phyloP scores from a whole-genome alignment of 768 basidiomycete genomes.

The Suillus discolor region DNA sequence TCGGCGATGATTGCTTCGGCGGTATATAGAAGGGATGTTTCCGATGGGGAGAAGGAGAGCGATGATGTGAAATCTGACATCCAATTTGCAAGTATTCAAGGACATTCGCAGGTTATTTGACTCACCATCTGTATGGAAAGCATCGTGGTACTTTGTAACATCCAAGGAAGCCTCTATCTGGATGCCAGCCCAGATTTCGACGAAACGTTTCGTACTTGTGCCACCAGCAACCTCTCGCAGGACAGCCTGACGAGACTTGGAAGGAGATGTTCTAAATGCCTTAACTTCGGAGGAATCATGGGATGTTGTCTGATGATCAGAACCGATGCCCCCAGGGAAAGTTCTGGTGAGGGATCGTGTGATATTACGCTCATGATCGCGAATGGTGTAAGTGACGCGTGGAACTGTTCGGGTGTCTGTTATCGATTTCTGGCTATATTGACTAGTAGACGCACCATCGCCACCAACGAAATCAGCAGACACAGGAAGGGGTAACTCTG shows the following conservation, averaged over 20 bases:
- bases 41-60: conserved; percentile 29
- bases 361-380: too few species aligned
- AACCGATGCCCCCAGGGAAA: conserved; percentile 19
- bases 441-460: not conserved
- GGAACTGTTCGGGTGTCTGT: conserved; percentile 35
- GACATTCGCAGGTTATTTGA: not conserved
- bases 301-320: not conserved
- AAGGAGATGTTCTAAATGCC: conserved; percentile 44
- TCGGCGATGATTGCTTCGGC: conserved; percentile 7
- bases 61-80: conserved; percentile 35
- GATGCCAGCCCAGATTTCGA: conserved; percentile 60
- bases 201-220: conserved; percentile 44
- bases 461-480: conserved; percentile 35
- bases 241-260: conserved; percentile 43
- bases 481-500: conserved; percentile 41
- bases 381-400: conserved; percentile 43
- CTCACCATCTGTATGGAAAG: conserved; percentile 65
- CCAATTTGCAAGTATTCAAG: not conserved
- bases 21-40: not conserved
- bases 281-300: conserved; percentile 38
- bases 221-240: conserved; percentile 39
- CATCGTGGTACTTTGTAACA: conserved; percentile 58
- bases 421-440: not conserved
- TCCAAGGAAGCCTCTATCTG: conserved; percentile 50
- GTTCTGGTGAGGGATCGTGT: conserved; percentile 14